Evolutionary conservation across 2,329 filamentous ascomycete genomes (phyloP), one percentile per base, ranked within the genome.

Genomic region (Torrubiellomyces zombiae): DNA sequence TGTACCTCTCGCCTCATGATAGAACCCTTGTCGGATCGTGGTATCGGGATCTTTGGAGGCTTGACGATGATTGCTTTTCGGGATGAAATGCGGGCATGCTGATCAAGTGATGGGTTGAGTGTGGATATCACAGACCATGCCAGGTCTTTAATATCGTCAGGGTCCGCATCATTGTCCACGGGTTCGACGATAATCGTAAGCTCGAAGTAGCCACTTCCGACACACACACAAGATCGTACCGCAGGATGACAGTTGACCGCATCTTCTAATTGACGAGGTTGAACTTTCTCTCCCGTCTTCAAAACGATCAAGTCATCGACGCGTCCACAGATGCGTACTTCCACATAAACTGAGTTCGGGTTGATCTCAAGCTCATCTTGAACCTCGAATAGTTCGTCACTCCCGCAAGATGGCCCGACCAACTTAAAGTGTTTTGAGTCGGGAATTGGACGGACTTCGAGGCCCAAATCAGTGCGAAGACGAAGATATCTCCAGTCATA

Each of bases 401-500:
- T 43, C 5, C 38, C 45, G 17, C 40, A 33, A 1, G 44, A 42
- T 14, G 28, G 33, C 1, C 35, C 40, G n/a, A 40, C 27, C 1
- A 47, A 33, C 22, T 33, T 41, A 20, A 33, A 46, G 9, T 31
- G 16, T 5, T 18, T 21, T 5, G 30, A 32, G 8, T 28, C 23
- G 9, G 27, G 23, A 22, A 38, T 30, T 5, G 32, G 31, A 9
- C 22, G 26, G 3, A 46, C 24, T 15, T 39, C 24, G 6, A 45
- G 32, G 13, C 34, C 34, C 4, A 49, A 21, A 20, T 50, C 47
- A 5, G 25, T 32, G 4, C 47, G 37, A 2, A 51, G 29, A 4
- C 42, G 28, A 15, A 49, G 32, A 22, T 39, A 49, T 1, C 30
- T 26, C 32, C 32, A 44, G 23, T 50, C 34, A 25, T 51, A 49